These are phyloP conservation scores for Citrus sinensis DNA, from an alignment of 345 rosid species.

Conservation along the genomic window DVS_A1.0 CM039164.1:26890501-26891000, in stretches of 20 bases:
- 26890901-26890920: constrained; percentile 7
- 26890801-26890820: constrained; percentile 12
- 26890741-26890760: neutral
- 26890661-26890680: neutral
- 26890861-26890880: neutral
- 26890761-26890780: neutral
- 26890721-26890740: neutral
- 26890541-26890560: neutral
- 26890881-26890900: too few species aligned
- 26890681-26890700: neutral
- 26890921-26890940: constrained; percentile 33
- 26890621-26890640: neutral
- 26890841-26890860: constrained; percentile 10
- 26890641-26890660: neutral
- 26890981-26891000: too few species aligned
- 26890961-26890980: constrained; percentile 3
- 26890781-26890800: neutral
- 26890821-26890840: neutral
- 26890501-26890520: constrained; percentile 27
- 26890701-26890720: neutral
- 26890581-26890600: neutral
- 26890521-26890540: constrained; percentile 64
- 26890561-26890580: neutral
- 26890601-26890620: neutral
- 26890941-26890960: constrained; percentile 15